Conservation (phyloP, 139 green algal species). For the Asterochloris erici region DNA sequence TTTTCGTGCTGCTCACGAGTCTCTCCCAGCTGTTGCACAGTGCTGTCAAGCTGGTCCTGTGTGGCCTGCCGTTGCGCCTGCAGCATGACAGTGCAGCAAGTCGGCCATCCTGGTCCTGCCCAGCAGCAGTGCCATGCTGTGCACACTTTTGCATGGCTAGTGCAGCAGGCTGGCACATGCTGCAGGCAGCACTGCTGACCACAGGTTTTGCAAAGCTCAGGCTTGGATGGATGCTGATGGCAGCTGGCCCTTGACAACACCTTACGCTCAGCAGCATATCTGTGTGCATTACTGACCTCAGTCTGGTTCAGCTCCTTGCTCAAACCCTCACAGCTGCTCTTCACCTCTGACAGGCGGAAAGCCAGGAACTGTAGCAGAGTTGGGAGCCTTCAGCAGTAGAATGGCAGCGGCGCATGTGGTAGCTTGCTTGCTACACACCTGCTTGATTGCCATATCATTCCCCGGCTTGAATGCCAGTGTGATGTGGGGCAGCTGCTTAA, state of each 20-base stretch:
- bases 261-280: no score
- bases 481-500: constrained; percentile 92
- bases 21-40: constrained; percentile 38
- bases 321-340: constrained; percentile 40
- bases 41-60: constrained; percentile 26
- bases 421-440: constrained; percentile 36
- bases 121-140: no score
- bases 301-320: constrained; percentile 33
- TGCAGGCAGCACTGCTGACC: no score
- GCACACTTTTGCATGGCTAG: no score
- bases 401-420: background rate
- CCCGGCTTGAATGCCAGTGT: constrained; percentile 76
- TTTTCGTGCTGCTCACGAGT: constrained; percentile 52
- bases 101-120: no score
- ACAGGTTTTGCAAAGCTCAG: no score
- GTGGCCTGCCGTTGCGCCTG: constrained; percentile 30
- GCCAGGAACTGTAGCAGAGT: constrained; percentile 63
- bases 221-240: no score
- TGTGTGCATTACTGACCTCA: constrained; percentile 21
- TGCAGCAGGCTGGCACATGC: no score
- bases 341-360: constrained; percentile 74
- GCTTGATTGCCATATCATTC: constrained; percentile 77
- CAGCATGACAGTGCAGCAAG: background rate
- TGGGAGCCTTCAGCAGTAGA: background rate
- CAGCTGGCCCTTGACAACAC: no score